Evolutionary conservation across 1,139 yeast genomes (phyloP).

Genomic region (Debaryomyces nepalensis): DNA sequence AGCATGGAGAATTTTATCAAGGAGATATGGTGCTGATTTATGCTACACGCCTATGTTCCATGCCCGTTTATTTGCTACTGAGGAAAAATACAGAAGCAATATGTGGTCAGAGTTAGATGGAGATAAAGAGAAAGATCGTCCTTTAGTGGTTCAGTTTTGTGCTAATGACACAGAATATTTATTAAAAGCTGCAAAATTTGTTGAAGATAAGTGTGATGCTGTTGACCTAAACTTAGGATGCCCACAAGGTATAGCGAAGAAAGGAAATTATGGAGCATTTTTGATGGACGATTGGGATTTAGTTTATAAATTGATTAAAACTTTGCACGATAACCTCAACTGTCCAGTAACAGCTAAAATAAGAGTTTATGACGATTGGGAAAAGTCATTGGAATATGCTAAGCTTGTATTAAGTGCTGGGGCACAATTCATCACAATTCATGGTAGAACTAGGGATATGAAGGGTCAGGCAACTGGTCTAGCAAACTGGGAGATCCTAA

Average conservation of each 20-base stretch:
- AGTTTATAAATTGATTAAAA: constrained; percentile 70
- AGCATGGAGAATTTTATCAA: constrained; percentile 90
- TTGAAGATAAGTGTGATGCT: constrained; percentile 88
- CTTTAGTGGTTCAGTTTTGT: constrained; percentile 91
- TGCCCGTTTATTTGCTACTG: constrained; percentile 86
- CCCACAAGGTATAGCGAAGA: constrained; percentile 95
- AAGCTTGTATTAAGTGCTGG: constrained; percentile 92
- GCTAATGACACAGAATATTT: constrained; percentile 92
- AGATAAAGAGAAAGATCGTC: constrained; percentile 65
- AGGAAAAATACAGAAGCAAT: constrained; percentile 75
- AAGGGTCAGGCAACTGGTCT: constrained; percentile 95
- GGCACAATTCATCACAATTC: constrained; percentile 93
- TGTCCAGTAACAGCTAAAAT: constrained; percentile 96
- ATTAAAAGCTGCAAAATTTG: constrained; percentile 78
- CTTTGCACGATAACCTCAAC: constrained; percentile 70
- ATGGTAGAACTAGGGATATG: constrained; percentile 96
- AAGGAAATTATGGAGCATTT: constrained; percentile 95
- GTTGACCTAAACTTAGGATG: constrained; percentile 95
- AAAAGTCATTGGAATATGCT: constrained; percentile 85
- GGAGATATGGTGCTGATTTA: constrained; percentile 89
- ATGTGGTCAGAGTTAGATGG: constrained; percentile 85
- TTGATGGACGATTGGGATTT: constrained; percentile 97
- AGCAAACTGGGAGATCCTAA: constrained; percentile 88
- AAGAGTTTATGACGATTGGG: constrained; percentile 83
- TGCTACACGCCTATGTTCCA: constrained; percentile 98